A percentile compares a stretch with the other conserved stretches of the same genome.
Conservation (phyloP, 1,284 basidiomycete genomes). For the Salmacisia buchloeana region DNA sequence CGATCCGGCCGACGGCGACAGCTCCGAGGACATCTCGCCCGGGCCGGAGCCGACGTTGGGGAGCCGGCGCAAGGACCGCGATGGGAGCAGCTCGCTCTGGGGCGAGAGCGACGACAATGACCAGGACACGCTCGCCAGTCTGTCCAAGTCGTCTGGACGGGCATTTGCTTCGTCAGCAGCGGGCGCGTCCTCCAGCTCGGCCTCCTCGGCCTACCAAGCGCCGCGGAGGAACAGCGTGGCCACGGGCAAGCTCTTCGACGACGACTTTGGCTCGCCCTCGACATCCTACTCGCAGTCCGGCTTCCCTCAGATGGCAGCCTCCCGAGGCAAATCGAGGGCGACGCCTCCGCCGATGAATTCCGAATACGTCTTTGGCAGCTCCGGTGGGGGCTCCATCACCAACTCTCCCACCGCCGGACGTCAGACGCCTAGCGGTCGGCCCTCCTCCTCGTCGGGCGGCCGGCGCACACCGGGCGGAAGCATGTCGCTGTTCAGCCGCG, state of each 20-base stretch:
- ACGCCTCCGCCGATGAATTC: neutral
- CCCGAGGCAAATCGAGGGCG: neutral
- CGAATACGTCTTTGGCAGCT: slow-evolving; percentile 4
- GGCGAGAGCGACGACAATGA: slow-evolving; percentile 1
- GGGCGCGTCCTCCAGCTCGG: neutral
- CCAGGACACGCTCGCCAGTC: neutral
- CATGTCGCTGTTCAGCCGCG: slow-evolving; percentile 8
- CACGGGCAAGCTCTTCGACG: neutral
- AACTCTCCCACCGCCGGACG: slow-evolving; percentile 9
- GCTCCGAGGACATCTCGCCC: neutral
- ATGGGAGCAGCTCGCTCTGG: slow-evolving; percentile 2
- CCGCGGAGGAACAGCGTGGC: neutral
- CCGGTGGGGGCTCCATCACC: slow-evolving; percentile 9
- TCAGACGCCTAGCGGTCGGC: neutral
- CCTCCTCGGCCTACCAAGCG: too few species aligned
- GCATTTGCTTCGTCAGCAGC: neutral
- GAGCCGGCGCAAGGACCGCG: neutral
- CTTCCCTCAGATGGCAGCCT: neutral
- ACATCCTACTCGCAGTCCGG: neutral
- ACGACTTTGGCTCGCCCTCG: neutral
- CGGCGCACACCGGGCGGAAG: slow-evolving; percentile 5
- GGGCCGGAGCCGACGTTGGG: neutral
- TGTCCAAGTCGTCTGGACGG: neutral
- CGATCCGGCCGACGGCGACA: neutral
- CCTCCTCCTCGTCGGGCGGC: neutral